Evolutionary conservation across 805 yeast genomes (phyloP), one percentile per base, ranked within the genome.

Genomic region (Saturnispora gosingensis): DNA sequence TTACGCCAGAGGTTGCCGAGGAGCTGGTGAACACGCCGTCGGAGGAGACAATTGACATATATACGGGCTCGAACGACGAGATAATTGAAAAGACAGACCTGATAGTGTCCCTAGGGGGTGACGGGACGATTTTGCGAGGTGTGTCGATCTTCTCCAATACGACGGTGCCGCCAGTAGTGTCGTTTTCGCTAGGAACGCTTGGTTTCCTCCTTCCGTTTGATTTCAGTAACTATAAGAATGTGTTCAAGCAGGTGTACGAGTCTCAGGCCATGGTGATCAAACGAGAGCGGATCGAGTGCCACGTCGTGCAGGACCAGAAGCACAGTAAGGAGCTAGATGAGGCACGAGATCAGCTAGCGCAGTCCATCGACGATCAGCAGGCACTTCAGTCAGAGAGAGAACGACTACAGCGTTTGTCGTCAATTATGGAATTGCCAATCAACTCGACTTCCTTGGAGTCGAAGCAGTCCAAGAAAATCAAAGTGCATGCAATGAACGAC

Each of bases 41-140:
- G 3, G 30, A 27, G n/a, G 36, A 45, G 6, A 18, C 43, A n/a
- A 43, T 58, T 24, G 25, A 48, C 8, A 58, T 87, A 1, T 80
- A 73, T 60, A 78, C 90, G 0, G 93, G 95, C 0, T 59, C 76
- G 3, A 66, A 66, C 16, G 67, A 71, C 10, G 84, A 81, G 9
- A 78, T 88, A 43, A 74, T 80, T 1, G 59, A 71, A 10, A 85
- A 81, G 58, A 78, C 96, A 0, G 98, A 90, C 62, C 66, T 90
- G 43, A 69, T 90, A 38, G 89, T 90, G 8, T 85, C 96, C 0
- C 67, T 90, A 39, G 98, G 98, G n/a, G 98, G 98, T 18, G 98
- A 90, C 66, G 98, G 98, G 5, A 90, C 97, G 0, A 88, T 88
- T 51, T 67, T 90, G 43, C 77, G 90, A 50, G 96, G 91, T 0